phyloP scores from a whole-genome alignment of 2,329 filamentous ascomycete species.

The Dryadomyces quercivorus region DNA sequence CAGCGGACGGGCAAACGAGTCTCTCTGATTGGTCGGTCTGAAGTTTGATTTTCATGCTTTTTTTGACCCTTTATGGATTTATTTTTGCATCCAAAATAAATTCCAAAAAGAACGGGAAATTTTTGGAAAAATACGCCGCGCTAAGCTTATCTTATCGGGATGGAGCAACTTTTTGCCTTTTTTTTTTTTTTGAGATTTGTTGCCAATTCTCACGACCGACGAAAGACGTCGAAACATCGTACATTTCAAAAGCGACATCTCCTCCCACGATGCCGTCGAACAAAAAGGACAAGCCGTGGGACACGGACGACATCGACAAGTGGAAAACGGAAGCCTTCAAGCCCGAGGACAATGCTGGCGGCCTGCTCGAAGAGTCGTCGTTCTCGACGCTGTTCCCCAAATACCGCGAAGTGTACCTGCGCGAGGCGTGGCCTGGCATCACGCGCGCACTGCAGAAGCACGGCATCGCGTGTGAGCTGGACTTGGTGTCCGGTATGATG shows the following conservation, averaged over 20 bases:
- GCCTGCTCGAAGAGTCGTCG: constrained; percentile 85
- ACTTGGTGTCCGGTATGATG: constrained; percentile 94
- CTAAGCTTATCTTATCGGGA: constrained; percentile 2
- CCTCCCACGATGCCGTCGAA: constrained; percentile 62
- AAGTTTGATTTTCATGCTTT: not conserved
- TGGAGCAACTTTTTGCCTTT: not conserved
- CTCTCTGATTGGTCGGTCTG: not conserved
- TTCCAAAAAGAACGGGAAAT: not conserved
- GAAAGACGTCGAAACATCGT: not conserved
- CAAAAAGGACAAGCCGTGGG: constrained; percentile 85
- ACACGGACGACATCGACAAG: constrained; percentile 94
- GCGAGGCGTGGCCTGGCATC: constrained; percentile 84
- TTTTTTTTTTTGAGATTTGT: not conserved
- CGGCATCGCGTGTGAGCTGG: constrained; percentile 82
- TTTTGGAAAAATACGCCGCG: not conserved
- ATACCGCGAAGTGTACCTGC: constrained; percentile 89
- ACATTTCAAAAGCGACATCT: not conserved
- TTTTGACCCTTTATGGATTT: not conserved
- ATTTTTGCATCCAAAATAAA: not conserved
- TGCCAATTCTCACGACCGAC: no score
- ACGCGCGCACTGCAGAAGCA: constrained; percentile 77
- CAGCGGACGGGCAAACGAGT: not conserved
- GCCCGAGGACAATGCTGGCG: constrained; percentile 77
- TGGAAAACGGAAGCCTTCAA: constrained; percentile 89
- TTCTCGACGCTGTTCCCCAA: constrained; percentile 86